These are phyloP conservation scores for Chalciporus piperatus DNA, from an alignment of 768 basidiomycete species.

Conservation along the genomic window DNA sequence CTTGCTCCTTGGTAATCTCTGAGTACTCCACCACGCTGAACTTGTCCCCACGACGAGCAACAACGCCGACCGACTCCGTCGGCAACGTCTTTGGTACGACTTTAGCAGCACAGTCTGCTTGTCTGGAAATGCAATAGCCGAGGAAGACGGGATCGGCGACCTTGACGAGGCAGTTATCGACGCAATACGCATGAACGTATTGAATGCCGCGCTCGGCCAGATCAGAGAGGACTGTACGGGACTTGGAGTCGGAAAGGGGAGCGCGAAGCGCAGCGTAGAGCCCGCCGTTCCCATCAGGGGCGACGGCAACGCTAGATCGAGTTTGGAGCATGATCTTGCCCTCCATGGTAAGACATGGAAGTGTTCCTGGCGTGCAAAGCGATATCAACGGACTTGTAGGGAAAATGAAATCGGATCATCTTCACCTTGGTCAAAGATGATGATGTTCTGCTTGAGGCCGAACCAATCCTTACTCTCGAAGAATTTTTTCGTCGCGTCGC, in stretches of 20 bases:
- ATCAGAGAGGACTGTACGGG: constrained; percentile 80
- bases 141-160: constrained; percentile 98
- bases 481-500: constrained; percentile 80
- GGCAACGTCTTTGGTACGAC: constrained; percentile 89
- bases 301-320: constrained; percentile 79
- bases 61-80: constrained; percentile 91
- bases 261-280: constrained; percentile 90
- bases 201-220: constrained; percentile 70
- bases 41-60: constrained; percentile 79
- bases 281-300: constrained; percentile 97
- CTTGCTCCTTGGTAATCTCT: constrained; percentile 86
- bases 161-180: constrained; percentile 97
- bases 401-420: constrained; percentile 6
- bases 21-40: constrained; percentile 97
- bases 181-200: constrained; percentile 94
- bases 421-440: constrained; percentile 96
- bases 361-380: constrained; percentile 61
- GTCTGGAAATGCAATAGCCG: constrained; percentile 87
- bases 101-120: constrained; percentile 91
- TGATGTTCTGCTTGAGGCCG: constrained; percentile 78
- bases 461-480: constrained; percentile 78
- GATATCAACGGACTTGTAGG: not conserved
- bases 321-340: constrained; percentile 91
- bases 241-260: constrained; percentile 61
- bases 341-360: constrained; percentile 92